These are phyloP conservation scores for Thelephora aurantiotincta DNA, from an alignment of 768 basidiomycete species.

Conservation along the genomic window DNA sequence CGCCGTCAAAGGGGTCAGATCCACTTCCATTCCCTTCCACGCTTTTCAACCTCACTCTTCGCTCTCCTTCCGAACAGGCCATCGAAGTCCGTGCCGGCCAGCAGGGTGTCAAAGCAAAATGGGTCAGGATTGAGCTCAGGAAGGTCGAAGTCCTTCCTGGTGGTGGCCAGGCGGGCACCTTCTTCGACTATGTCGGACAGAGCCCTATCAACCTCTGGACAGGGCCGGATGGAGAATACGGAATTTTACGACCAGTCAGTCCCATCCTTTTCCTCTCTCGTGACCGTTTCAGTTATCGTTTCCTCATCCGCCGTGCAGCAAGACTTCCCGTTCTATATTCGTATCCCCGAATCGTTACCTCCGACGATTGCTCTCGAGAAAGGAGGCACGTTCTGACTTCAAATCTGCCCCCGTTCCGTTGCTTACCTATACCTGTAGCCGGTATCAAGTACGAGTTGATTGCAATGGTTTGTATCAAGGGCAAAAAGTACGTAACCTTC, in stretches of 20 bases:
- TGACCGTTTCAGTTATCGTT: neutral
- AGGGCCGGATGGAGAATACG: slow-evolving; percentile 58
- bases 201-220: slow-evolving; percentile 77
- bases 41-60: neutral
- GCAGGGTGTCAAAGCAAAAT: slow-evolving; percentile 77
- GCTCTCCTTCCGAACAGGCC: slow-evolving; percentile 30
- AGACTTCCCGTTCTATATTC: slow-evolving; percentile 83
- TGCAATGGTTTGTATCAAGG: slow-evolving; percentile 73
- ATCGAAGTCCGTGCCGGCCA: slow-evolving; percentile 71
- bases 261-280: slow-evolving; percentile 1
- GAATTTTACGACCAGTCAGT: slow-evolving; percentile 48
- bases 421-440: slow-evolving; percentile 24
- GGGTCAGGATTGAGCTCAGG: slow-evolving; percentile 82
- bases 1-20: slow-evolving; percentile 71
- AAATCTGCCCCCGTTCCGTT: neutral
- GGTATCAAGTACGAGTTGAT: slow-evolving; percentile 87
- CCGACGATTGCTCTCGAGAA: slow-evolving; percentile 73
- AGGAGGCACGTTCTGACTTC: slow-evolving; percentile 31
- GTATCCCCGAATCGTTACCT: slow-evolving; percentile 86
- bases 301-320: slow-evolving; percentile 28
- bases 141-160: slow-evolving; percentile 79
- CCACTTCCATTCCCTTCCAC: neutral
- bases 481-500: slow-evolving; percentile 52
- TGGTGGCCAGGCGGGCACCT: slow-evolving; percentile 53
- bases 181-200: slow-evolving; percentile 68